Percentiles rank a stretch among this genome's conserved stretches.
Evolutionary conservation across 2,329 filamentous ascomycete genomes (phyloP).

Genomic region (Pseudocercospora vitis): DNA sequence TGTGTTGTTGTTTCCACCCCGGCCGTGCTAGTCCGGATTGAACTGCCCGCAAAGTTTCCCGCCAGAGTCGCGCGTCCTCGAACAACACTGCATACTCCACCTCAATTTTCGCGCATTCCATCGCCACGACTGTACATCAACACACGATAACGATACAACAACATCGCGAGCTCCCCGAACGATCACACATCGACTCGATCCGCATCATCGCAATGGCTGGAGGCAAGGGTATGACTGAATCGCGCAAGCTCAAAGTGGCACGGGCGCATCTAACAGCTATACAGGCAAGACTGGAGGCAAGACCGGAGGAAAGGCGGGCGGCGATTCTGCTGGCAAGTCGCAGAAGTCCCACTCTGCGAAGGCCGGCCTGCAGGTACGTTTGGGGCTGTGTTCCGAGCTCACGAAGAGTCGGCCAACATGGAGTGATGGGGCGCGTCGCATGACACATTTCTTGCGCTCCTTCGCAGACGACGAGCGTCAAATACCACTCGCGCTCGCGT

Average conservation of each 20-base stretch:
- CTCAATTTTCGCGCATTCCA: conserved; percentile 13
- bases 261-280: conserved; percentile 34
- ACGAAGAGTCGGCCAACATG: conserved; percentile 17
- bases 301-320: conserved; percentile 75
- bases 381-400: conserved; percentile 1
- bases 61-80: conserved; percentile 14
- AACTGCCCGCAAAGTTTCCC: conserved; percentile 3
- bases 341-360: conserved; percentile 93
- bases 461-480: conserved; percentile 8
- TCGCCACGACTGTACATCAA: conserved; percentile 13
- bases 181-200: not conserved
- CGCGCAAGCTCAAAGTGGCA: conserved; percentile 21
- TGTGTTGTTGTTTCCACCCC: not conserved
- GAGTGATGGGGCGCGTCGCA: conserved; percentile 31
- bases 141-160: conserved; percentile 5
- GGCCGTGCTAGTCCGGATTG: conserved; percentile 3
- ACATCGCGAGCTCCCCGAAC: conserved; percentile 13
- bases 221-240: conserved; percentile 81
- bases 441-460: conserved; percentile 25
- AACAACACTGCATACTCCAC: conserved; percentile 16
- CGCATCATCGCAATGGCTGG: conserved; percentile 61
- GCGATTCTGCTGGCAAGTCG: conserved; percentile 75
- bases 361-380: conserved; percentile 87
- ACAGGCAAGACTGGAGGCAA: conserved; percentile 71
- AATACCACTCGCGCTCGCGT: conserved; percentile 7